Evolutionary conservation across 2,329 filamentous ascomycete species (phyloP).

Genomic region (Dendrostoma leiphaemia): DNA sequence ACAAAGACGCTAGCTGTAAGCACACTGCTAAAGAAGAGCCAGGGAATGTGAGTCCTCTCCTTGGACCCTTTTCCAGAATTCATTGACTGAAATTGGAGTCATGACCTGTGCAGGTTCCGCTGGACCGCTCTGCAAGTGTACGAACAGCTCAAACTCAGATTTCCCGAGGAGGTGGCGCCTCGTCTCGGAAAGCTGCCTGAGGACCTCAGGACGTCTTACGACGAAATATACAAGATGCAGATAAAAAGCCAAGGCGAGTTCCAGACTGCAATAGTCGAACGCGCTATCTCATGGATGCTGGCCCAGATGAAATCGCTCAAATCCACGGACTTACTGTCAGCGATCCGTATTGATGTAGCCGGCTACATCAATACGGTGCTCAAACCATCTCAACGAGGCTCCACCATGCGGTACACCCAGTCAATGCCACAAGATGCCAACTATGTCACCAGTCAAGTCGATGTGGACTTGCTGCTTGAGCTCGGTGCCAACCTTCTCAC

Average conservation of each 20-base stretch:
- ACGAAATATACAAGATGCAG: slow-evolving; percentile 25
- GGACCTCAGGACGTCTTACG: slow-evolving; percentile 27
- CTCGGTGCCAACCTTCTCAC: neutral
- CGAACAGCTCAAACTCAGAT: slow-evolving; percentile 24
- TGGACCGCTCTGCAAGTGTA: slow-evolving; percentile 31
- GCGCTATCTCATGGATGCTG: neutral
- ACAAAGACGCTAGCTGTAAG: slow-evolving; percentile 23
- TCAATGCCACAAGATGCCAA: neutral
- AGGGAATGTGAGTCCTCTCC: slow-evolving; percentile 31
- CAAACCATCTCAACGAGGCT: neutral
- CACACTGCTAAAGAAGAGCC: slow-evolving; percentile 23
- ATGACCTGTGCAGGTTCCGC: slow-evolving; percentile 35
- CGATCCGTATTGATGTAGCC: neutral
- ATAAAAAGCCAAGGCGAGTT: neutral
- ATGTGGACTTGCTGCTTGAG: neutral
- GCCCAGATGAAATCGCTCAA: neutral
- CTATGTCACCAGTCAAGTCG: neutral
- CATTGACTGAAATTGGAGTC: too few species aligned
- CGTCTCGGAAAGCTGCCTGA: slow-evolving; percentile 29
- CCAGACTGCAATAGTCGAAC: neutral
- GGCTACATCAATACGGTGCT: neutral
- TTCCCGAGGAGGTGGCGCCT: slow-evolving; percentile 22
- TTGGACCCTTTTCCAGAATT: too few species aligned
- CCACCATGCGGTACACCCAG: too few species aligned
- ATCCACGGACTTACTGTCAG: neutral